These are phyloP conservation scores for Diaporthe citri DNA, from an alignment of 2,329 filamentous ascomycete genomes.

Conservation along the genomic window DNA sequence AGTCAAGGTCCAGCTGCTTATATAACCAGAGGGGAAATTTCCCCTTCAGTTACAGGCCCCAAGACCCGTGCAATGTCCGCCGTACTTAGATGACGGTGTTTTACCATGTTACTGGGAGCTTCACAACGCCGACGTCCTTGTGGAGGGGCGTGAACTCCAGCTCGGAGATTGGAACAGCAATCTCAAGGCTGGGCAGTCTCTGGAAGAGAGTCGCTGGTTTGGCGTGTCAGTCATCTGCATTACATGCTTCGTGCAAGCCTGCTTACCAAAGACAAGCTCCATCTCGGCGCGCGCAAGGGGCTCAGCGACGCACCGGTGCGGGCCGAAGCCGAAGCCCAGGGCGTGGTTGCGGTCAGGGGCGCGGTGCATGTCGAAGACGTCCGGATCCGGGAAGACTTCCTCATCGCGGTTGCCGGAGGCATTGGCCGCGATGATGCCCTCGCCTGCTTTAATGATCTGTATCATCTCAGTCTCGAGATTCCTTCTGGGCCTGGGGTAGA, in stretches of 20 bases:
- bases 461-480: not conserved
- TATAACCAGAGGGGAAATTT: too few species aligned
- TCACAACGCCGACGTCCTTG: not conserved
- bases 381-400: constrained; percentile 55
- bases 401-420: constrained; percentile 59
- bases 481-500: not conserved
- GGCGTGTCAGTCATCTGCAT: not conserved
- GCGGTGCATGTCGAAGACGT: constrained; percentile 59
- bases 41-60: too few species aligned
- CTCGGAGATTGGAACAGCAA: not conserved
- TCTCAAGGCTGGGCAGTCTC: not conserved
- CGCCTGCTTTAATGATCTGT: constrained; percentile 53
- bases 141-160: not conserved
- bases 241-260: not conserved
- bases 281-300: constrained; percentile 57
- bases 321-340: constrained; percentile 60
- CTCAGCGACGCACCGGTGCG: constrained; percentile 61
- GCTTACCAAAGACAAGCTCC: constrained; percentile 53
- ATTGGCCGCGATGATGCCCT: constrained; percentile 63
- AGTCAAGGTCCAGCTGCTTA: too few species aligned
- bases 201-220: not conserved
- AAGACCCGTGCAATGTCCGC: not conserved
- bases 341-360: constrained; percentile 50
- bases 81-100: not conserved
- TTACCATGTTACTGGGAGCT: not conserved